These are phyloP conservation scores for Gracilaria domingensis DNA, from an alignment of 23 red algal genomes.

Conservation along the genomic window DNA sequence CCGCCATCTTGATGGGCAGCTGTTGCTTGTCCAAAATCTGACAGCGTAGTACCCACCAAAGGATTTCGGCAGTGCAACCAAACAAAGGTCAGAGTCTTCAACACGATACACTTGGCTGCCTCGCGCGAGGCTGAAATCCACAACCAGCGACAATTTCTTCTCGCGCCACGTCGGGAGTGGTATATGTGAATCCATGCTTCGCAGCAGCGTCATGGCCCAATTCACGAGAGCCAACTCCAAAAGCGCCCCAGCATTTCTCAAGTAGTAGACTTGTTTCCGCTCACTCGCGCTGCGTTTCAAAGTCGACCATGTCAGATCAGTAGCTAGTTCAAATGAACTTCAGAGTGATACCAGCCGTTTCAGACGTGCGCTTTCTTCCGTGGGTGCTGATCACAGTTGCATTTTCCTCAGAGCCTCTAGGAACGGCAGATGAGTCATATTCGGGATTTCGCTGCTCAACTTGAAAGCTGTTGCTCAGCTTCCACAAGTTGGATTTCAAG, in stretches of 20 bases:
- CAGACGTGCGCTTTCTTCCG: constrained; percentile 69
- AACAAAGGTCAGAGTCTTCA: constrained; percentile 85
- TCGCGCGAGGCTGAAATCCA: constrained; percentile 93
- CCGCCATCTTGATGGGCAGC: constrained; percentile 95
- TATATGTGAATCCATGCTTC: constrained; percentile 86
- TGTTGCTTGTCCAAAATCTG: constrained; percentile 82
- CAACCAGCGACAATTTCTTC: constrained; percentile 91
- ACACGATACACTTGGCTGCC: constrained; percentile 92
- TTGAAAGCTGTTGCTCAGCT: constrained; percentile 64
- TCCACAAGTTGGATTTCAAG: constrained; percentile 68
- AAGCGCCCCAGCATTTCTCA: constrained; percentile 92
- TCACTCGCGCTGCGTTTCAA: constrained; percentile 93
- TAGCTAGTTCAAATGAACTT: constrained; percentile 75
- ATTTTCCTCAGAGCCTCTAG: constrained; percentile 79
- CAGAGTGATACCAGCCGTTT: constrained; percentile 46
- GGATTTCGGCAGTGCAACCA: constrained; percentile 98
- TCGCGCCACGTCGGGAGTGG: constrained; percentile 91
- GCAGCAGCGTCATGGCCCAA: constrained; percentile 81
- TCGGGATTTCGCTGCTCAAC: constrained; percentile 81
- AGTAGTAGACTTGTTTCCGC: constrained; percentile 94
- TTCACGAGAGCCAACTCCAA: constrained; percentile 97
- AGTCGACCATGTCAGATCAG: constrained; percentile 82
- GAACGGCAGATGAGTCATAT: constrained; percentile 93
- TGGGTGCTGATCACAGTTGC: constrained; percentile 60
- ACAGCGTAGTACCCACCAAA: constrained; percentile 89